Evolutionary conservation across 139 green algal genomes (phyloP).

Genomic region (Dunaliella primolecta): DNA sequence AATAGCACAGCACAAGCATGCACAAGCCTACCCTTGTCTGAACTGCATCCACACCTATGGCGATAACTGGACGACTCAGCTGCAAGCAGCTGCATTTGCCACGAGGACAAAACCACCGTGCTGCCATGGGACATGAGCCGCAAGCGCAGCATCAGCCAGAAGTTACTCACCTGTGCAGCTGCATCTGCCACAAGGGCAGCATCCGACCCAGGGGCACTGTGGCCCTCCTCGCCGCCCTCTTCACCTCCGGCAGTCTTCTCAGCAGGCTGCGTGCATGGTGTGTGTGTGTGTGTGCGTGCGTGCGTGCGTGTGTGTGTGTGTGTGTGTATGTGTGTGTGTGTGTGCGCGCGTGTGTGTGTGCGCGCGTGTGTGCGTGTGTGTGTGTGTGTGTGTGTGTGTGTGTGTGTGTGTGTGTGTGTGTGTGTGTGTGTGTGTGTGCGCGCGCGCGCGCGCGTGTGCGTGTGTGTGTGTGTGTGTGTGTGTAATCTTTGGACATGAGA

Average conservation of each 20-base stretch:
- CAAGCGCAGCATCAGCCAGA: too few relatives aligned
- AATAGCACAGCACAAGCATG: too few relatives aligned
- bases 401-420: too few relatives aligned
- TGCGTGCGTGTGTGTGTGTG: not conserved
- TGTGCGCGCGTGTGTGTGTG: not conserved
- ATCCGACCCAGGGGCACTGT: not conserved
- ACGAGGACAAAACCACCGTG: too few relatives aligned
- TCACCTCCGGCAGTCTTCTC: not conserved
- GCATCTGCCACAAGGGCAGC: not conserved
- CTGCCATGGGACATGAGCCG: too few relatives aligned
- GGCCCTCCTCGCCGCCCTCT: not conserved
- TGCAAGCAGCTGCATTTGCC: too few relatives aligned
- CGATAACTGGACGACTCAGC: too few relatives aligned
- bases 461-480: not conserved
- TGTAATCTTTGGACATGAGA: not conserved
- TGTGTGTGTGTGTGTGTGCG: too few relatives aligned
- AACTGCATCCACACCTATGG: too few relatives aligned
- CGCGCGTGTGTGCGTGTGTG: not conserved
- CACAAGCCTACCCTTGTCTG: too few relatives aligned
- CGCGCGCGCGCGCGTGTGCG: too few relatives aligned
- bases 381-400: too few relatives aligned
- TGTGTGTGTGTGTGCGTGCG: not conserved
- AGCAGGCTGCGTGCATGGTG: not conserved
- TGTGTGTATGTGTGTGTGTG: not conserved
- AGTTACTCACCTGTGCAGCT: not conserved